phyloP scores from a whole-genome alignment of 2,329 filamentous ascomycete genomes.

The Pseudocercospora crystallina region DNA sequence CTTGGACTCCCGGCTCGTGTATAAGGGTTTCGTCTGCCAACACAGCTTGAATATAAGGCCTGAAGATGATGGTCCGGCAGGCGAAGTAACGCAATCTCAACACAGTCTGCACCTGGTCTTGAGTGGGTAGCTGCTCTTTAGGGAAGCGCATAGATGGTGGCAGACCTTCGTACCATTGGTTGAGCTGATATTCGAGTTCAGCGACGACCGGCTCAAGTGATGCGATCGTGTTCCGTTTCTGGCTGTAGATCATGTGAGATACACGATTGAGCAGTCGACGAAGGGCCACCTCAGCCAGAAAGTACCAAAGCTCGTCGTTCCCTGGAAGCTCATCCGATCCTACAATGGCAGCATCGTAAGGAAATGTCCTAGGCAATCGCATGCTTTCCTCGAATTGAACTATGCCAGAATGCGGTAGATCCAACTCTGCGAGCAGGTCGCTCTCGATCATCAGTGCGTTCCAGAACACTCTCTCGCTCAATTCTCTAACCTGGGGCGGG shows the following conservation, averaged over 20 bases:
- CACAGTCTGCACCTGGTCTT: constrained; percentile 76
- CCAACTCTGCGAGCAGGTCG: constrained; percentile 74
- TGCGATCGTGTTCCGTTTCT: constrained; percentile 64
- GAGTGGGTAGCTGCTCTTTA: constrained; percentile 64
- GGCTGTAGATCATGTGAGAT: constrained; percentile 31
- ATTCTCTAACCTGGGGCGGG: constrained; percentile 67
- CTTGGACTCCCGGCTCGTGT: constrained; percentile 69
- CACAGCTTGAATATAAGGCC: constrained; percentile 78
- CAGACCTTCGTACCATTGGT: constrained; percentile 80
- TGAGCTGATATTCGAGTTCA: constrained; percentile 78
- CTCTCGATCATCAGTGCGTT: constrained; percentile 77
- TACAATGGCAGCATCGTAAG: constrained; percentile 63
- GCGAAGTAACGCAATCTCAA: constrained; percentile 78
- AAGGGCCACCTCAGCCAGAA: constrained; percentile 77
- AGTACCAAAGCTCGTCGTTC: constrained; percentile 81
- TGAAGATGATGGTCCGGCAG: constrained; percentile 82
- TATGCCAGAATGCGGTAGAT: constrained; percentile 79
- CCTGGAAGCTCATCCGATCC: constrained; percentile 42
- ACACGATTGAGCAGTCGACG: constrained; percentile 61
- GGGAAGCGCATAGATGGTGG: constrained; percentile 75
- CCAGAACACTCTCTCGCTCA: constrained; percentile 80
- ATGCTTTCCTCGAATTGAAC: constrained; percentile 80
- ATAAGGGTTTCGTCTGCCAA: constrained; percentile 73
- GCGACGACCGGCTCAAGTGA: constrained; percentile 75
- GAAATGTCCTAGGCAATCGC: constrained; percentile 74